These are phyloP conservation scores for Erysimum pusillum DNA, from an alignment of 441 rosid genomes.

Conservation along the genomic window DNA sequence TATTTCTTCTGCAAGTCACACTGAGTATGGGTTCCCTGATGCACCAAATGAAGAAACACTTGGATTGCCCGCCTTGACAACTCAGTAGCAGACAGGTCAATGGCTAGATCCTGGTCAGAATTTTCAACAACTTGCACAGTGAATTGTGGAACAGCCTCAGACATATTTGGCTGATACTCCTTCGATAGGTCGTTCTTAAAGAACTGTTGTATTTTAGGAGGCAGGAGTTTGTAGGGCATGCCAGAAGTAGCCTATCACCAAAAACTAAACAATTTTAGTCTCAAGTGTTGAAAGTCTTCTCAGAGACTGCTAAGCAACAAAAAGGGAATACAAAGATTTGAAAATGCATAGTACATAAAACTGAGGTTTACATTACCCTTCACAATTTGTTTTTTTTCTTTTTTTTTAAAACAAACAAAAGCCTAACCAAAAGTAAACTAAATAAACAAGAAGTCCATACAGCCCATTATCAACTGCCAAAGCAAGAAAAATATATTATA, in stretches of 20 bases:
- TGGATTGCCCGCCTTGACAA: constrained; percentile 72
- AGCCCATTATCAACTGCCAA: constrained; percentile 2
- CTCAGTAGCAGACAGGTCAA: constrained; percentile 69
- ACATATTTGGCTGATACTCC: constrained; percentile 51
- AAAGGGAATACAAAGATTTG: constrained; percentile 1
- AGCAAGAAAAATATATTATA: constrained; percentile 23
- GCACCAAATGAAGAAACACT: constrained; percentile 70
- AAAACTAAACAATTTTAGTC: constrained; percentile 36
- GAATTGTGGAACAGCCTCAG: constrained; percentile 70
- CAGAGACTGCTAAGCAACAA: constrained; percentile 34
- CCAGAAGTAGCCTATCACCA: constrained; percentile 89
- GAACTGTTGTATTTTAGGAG: constrained; percentile 69
- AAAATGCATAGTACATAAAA: constrained; percentile 9
- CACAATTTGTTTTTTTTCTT: not conserved
- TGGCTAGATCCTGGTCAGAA: constrained; percentile 65
- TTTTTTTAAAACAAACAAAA: not conserved
- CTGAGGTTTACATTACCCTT: constrained; percentile 29
- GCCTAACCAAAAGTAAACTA: constrained; percentile 7
- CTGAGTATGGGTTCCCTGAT: constrained; percentile 64
- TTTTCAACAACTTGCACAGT: constrained; percentile 61
- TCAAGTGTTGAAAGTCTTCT: constrained; percentile 24
- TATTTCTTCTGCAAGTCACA: constrained; percentile 45
- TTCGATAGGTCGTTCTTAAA: constrained; percentile 66
- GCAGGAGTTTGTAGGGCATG: constrained; percentile 67
- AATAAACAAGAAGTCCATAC: constrained; percentile 24